Base-by-base conservation (phyloP, 176 grass and related monocot species). In the Lolium perenne region DNA sequence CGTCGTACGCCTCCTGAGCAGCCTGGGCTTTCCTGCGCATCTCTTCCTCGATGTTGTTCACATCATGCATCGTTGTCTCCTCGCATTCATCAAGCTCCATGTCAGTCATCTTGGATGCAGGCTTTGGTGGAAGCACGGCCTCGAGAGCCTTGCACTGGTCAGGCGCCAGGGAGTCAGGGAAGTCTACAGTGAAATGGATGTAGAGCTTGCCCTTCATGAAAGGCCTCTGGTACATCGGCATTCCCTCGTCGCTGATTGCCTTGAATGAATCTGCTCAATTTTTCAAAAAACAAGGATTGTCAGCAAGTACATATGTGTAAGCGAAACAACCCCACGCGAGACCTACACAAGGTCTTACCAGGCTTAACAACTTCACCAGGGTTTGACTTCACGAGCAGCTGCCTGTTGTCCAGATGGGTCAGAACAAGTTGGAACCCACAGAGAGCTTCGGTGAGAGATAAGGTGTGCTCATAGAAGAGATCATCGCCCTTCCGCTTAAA, bases 161-260 rank as follows among this genome's bases (percentile, higher is more conserved):
- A 15, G 86, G 91, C 18, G 83, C 61, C 67, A 98, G 77, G 0
- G 89, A 89, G 59, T 98, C 95, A 0, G 95, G 95, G 86, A 98
- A 98, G 18, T 98, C 95, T 16, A 98, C 89, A 0, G 91, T 82
- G 82, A 98, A 98, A 76, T 98, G 95, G 50, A 98, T 95, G 95
- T 98, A 98, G 46, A 98, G 83, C 85, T 93, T 98, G 53, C 95
- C 95, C 89, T 92, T 95, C 93, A 98, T 98, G 93, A 98, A 98
- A 16, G 95, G 93, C 78, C 91, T 89, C 85, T 92, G 87, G 87
- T 95, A 92, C 72, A 98, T 95, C 5, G 95, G 91, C 95, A 95
- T 98, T 0, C 95, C 95, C 85, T 98, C 95, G 1, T 98, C 93
- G 5, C 95, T 95, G 60, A 98, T 98, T 25, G 91, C 95, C 93